A percentile compares a stretch with the other conserved stretches of the same genome.
Evolutionary conservation across 2,329 filamentous ascomycete genomes (phyloP).

Genomic region (Verticillium nonalfalfae): DNA sequence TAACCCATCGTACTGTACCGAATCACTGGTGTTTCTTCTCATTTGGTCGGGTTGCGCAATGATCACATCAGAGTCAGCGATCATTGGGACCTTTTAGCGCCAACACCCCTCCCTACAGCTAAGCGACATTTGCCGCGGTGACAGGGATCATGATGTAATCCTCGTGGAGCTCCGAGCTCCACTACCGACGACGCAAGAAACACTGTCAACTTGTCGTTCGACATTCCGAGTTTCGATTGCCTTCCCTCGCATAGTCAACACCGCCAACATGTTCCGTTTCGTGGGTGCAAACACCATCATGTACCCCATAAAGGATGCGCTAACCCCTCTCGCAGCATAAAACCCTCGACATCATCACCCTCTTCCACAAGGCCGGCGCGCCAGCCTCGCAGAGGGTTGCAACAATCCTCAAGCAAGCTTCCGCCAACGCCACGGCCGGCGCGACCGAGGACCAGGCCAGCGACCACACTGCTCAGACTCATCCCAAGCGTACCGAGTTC

Average conservation of each 20-base stretch:
- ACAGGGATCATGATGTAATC: slow-evolving; percentile 10
- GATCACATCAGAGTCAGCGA: background rate
- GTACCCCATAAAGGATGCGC: slow-evolving; percentile 5
- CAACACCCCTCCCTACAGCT: background rate
- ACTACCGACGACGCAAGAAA: slow-evolving; percentile 9
- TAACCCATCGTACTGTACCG: no score
- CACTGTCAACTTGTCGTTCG: background rate
- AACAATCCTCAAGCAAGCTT: slow-evolving; percentile 73
- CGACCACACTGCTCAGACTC: slow-evolving; percentile 55
- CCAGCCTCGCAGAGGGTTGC: slow-evolving; percentile 68
- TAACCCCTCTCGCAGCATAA: slow-evolving; percentile 50
- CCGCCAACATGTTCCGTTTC: slow-evolving; percentile 38
- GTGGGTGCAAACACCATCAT: slow-evolving; percentile 23
- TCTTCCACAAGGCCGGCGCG: slow-evolving; percentile 82
- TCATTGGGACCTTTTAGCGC: background rate
- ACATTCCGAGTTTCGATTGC: background rate
- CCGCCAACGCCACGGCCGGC: slow-evolving; percentile 59
- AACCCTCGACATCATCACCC: slow-evolving; percentile 83
- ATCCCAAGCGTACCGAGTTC: slow-evolving; percentile 57
- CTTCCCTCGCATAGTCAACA: background rate
- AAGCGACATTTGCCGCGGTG: background rate
- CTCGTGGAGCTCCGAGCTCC: slow-evolving; percentile 9
- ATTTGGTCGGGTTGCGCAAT: background rate
- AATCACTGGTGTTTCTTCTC: background rate
- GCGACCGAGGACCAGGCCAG: slow-evolving; percentile 71